Percentiles rank a stretch among this genome's conserved stretches.
phyloP scores from a whole-genome alignment of 768 basidiomycete genomes.

The Podaxis sp. region DNA sequence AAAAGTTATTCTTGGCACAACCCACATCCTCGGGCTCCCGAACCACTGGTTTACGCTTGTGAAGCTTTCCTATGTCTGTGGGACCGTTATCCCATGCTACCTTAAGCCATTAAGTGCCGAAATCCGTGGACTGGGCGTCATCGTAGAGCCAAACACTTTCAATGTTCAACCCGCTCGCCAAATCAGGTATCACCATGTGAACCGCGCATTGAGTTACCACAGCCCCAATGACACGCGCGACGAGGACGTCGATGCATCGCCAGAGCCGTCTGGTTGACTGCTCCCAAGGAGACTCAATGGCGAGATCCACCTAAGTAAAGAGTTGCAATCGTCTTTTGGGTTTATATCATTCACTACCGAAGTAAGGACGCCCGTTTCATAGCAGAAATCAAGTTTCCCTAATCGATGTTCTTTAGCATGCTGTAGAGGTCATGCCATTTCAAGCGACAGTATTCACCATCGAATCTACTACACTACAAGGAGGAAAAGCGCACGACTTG shows the following conservation, averaged over 20 bases:
- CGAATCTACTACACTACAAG: not conserved
- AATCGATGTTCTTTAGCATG: not conserved
- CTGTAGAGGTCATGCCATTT: not conserved
- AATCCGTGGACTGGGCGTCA: too few relatives aligned
- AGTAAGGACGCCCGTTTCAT: constrained; percentile 8
- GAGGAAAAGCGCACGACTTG: not conserved
- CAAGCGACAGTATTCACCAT: not conserved
- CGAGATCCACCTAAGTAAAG: not conserved
- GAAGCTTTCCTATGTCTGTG: not conserved
- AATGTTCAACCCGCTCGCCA: not conserved
- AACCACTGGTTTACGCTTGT: not conserved
- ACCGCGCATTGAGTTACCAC: not conserved
- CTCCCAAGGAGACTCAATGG: constrained; percentile 10
- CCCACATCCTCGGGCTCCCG: not conserved
- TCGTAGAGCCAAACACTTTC: not conserved
- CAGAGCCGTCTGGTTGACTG: constrained; percentile 18
- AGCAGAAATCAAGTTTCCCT: not conserved
- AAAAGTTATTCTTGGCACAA: not conserved
- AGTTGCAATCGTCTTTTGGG: constrained; percentile 16
- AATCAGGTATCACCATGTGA: not conserved
- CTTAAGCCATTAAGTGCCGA: not conserved
- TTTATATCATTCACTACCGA: constrained; percentile 17
- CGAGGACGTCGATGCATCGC: not conserved
- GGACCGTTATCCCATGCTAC: not conserved
- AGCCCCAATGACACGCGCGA: not conserved